Conservation (phyloP, 352 stramenopile species). For the Elongisporangium senticosum region DNA sequence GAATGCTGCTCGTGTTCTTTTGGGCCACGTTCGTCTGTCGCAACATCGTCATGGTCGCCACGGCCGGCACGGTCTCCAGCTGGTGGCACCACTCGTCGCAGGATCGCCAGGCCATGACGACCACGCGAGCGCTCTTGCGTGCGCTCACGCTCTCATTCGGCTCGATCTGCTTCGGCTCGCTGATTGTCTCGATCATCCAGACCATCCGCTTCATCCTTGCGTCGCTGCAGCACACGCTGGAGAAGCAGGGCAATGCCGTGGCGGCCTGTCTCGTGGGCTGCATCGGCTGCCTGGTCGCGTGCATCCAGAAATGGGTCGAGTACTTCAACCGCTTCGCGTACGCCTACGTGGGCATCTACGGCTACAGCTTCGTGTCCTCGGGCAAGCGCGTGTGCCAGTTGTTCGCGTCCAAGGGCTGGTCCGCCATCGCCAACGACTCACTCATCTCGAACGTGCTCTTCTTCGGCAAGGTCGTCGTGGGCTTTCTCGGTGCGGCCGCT, state of each 20-base stretch:
- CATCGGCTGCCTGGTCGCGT: constrained; percentile 49
- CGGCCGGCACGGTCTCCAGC: constrained; percentile 75
- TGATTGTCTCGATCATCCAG: constrained; percentile 80
- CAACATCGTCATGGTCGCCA: constrained; percentile 83
- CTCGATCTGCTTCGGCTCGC: constrained; percentile 79
- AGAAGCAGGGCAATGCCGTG: constrained; percentile 47
- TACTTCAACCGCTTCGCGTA: constrained; percentile 80
- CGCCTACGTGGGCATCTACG: constrained; percentile 69
- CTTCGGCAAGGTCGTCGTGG: constrained; percentile 53
- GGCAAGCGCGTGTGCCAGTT: constrained; percentile 50
- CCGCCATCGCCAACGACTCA: constrained; percentile 63
- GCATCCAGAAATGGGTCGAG: constrained; percentile 54
- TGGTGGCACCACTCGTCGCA: constrained; percentile 74
- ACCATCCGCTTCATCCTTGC: constrained; percentile 44
- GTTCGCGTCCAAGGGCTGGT: constrained; percentile 53
- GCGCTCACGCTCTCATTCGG: constrained; percentile 75
- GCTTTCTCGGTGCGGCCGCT: constrained; percentile 41
- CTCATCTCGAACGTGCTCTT: constrained; percentile 58
- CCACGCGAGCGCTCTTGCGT: constrained; percentile 35
- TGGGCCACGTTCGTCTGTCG: constrained; percentile 66
- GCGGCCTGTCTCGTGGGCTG: constrained; percentile 39
- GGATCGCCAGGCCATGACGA: constrained; percentile 31
- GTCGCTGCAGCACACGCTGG: constrained; percentile 29
- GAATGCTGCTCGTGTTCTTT: constrained; percentile 74
- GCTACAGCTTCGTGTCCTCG: constrained; percentile 44